A percentile compares a stretch with the other conserved stretches of the same genome.
phyloP scores from a whole-genome alignment of 768 basidiomycete genomes.

The Agaricus subrufescens region DNA sequence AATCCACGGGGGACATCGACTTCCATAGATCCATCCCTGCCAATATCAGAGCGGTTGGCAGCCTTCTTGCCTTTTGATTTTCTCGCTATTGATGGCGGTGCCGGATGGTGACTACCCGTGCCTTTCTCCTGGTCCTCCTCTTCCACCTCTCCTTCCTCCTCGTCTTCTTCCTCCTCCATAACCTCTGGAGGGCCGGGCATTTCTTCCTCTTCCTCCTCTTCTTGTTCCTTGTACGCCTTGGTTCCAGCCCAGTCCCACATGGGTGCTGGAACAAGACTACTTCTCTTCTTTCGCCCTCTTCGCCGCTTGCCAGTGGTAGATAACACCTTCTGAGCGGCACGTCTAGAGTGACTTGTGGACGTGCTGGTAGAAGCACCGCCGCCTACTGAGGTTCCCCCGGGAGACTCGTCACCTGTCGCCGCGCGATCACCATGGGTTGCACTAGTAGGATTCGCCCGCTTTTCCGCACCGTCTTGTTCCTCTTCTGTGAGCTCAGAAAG shows the following conservation, averaged over 20 bases:
- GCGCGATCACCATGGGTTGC: constrained; percentile 11
- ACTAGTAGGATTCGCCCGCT: constrained; percentile 18
- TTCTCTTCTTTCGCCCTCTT: constrained; percentile 45
- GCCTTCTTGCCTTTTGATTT: constrained; percentile 3
- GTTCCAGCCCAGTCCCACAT: constrained; percentile 87
- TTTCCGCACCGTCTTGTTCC: constrained; percentile 48
- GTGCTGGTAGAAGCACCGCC: constrained; percentile 13
- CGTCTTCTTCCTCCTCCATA: constrained; percentile 56
- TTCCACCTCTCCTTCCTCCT: constrained; percentile 28
- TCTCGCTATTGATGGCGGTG: constrained; percentile 15
- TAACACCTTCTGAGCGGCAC: constrained; percentile 5
- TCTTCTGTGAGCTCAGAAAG: constrained; percentile 83
- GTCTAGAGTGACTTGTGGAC: constrained; percentile 18
- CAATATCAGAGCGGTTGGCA: constrained; percentile 6
- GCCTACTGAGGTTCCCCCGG: constrained; percentile 8
- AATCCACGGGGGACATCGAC: constrained; percentile 2
- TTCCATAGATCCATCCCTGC: constrained; percentile 16
- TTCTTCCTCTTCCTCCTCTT: constrained; percentile 54
- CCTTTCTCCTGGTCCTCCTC: constrained; percentile 2
- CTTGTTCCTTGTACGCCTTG: constrained; percentile 23
- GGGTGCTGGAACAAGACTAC: constrained; percentile 68
- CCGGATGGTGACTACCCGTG: background rate
- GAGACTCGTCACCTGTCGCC: constrained; percentile 16
- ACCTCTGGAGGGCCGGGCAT: constrained; percentile 47
- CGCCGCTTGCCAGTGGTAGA: constrained; percentile 21